A percentile compares a stretch with the other conserved stretches of the same genome.
These are phyloP conservation scores for Aspergillus sp. DNA, from an alignment of 2,329 filamentous ascomycete genomes.

Conservation along the genomic window DNA sequence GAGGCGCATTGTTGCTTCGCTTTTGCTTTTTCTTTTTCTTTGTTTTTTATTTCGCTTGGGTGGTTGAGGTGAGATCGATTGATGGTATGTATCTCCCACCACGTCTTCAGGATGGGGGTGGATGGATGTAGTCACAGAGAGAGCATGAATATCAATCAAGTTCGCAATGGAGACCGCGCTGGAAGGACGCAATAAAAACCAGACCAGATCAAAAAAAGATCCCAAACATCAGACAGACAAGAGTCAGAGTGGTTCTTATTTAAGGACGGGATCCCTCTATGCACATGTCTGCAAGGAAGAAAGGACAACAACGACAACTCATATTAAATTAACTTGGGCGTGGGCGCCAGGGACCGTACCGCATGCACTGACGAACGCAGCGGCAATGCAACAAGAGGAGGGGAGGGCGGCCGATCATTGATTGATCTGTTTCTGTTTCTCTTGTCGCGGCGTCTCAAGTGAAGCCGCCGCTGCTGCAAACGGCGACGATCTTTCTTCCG, in stretches of 20 bases:
- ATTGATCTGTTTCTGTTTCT: neutral
- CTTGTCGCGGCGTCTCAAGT: neutral
- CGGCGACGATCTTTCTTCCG: neutral
- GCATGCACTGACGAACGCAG: neutral
- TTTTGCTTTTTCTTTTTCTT: too few species aligned
- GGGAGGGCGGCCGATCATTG: neutral
- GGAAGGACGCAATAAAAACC: too few species aligned
- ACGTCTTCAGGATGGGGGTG: too few species aligned
- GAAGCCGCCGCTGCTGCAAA: neutral
- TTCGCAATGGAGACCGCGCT: too few species aligned
- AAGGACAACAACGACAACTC: neutral
- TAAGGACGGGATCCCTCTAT: too few species aligned
- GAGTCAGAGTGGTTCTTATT: too few species aligned
- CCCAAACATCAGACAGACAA: neutral
- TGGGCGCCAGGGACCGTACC: neutral
- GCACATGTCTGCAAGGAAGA: neutral
- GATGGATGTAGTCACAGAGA: neutral
- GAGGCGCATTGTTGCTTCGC: conserved; percentile 28
- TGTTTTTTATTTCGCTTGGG: too few species aligned
- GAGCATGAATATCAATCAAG: too few species aligned
- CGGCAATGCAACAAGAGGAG: neutral
- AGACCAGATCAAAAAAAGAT: too few species aligned
- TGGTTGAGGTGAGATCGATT: too few species aligned
- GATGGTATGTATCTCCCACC: too few species aligned
- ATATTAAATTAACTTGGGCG: neutral